A percentile compares a stretch with the other conserved stretches of the same genome.
Evolutionary conservation across 306 rosid genomes (phyloP).

Genomic region (Crotalaria pallida): DNA sequence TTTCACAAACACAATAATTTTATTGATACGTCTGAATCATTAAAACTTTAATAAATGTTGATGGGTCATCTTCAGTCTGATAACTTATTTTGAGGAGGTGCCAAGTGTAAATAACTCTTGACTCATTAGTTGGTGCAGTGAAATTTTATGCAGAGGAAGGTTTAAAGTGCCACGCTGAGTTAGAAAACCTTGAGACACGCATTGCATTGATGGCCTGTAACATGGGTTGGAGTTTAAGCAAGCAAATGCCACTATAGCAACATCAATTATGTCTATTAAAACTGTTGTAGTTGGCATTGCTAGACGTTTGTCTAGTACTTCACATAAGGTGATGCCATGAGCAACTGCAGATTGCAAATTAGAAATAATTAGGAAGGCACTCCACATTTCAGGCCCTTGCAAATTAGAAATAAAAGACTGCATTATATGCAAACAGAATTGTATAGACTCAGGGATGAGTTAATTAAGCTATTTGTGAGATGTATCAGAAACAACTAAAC

Average conservation of each 20-base stretch:
- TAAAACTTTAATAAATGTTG: neutral
- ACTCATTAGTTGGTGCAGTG: neutral
- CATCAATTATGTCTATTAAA: neutral
- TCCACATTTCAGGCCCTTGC: too few relatives aligned
- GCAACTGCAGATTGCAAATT: too few relatives aligned
- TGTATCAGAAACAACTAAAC: too few relatives aligned
- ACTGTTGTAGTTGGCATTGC: neutral
- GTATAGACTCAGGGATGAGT: too few relatives aligned
- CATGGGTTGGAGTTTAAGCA: neutral
- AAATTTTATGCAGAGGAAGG: neutral
- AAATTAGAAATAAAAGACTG: too few relatives aligned
- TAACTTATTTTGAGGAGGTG: neutral
- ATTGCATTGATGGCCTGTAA: neutral
- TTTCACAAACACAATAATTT: neutral
- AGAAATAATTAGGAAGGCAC: too few relatives aligned
- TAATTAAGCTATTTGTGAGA: too few relatives aligned
- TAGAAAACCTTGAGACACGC: neutral
- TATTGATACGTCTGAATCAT: neutral
- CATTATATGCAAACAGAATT: too few relatives aligned
- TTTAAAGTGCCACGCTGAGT: neutral
- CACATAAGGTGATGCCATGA: neutral
- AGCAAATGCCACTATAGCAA: neutral
- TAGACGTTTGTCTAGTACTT: neutral
- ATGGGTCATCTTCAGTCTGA: neutral
- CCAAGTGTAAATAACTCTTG: neutral